Evolutionary conservation across 2,329 filamentous ascomycete genomes (phyloP), one percentile per base, ranked within the genome.

Genomic region (Juglanconis juglandina): DNA sequence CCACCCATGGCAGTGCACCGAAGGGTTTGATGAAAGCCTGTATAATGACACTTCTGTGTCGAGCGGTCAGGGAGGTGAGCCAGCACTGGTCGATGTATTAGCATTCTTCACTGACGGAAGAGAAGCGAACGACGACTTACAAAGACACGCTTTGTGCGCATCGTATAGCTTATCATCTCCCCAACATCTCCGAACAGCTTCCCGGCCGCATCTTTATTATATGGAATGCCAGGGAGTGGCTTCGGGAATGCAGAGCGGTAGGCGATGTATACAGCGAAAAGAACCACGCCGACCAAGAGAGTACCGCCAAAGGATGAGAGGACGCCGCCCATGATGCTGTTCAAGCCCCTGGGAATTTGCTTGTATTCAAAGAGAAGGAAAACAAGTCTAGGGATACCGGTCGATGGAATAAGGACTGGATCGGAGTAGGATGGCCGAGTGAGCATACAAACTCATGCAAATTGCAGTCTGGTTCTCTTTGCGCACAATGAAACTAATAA

Each of bases 11-110:
- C 1, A 32, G 42, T 1, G 65, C 63, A 17, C 17, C 17, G 14
- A 80, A 71, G 1, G 80, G 79, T 6, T 70, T 68, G 56, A 81
- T 66, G 66, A 82, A 83, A 5, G 78, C 68, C 64, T 84, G 81
- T 5, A 76, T 67, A 59, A 83, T 72, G 0, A 79, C 77, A 10
- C 73, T 73, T 5, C 75, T 64, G 51, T 75, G 70, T 9, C 68
- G 68, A 24, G 59, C 59, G 3, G 68, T 70, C 11, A 73, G 63
- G n/a, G 70, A 70, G 8, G 68, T 72, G 53, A 68, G 65, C 68
- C 62, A 72, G 64, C 57, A 73, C 67, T 71, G 32, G 14, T 34
- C 4, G 66, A 6, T 39, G n/a, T 53, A 46, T 53, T n/a, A 52
- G 39, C 11, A 47, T 5, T n/a, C 24, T 41, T 5, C 5, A 24